Evolutionary conservation across 768 basidiomycete genomes (phyloP).

Genomic region (Tubosaeta brunneosetosa): DNA sequence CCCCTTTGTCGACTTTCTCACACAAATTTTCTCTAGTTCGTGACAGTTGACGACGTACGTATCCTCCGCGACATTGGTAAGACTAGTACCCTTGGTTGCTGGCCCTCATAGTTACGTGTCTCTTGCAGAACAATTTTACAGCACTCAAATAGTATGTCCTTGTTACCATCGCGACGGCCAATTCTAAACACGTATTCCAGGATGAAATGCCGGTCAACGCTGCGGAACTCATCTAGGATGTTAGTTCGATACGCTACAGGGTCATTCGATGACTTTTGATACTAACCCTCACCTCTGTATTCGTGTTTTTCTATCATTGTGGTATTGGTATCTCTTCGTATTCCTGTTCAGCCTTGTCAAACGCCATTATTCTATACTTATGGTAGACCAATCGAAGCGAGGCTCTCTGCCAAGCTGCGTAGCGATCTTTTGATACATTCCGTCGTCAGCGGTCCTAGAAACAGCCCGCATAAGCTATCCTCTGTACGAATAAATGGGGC

Average conservation of each 20-base stretch:
- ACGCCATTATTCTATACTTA: not conserved
- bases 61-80: conserved; percentile 95
- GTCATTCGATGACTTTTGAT: conserved; percentile 4
- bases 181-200: conserved; percentile 39
- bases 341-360: conserved; percentile 6
- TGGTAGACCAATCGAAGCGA: not conserved
- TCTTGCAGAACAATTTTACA: conserved; percentile 85
- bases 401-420: not conserved
- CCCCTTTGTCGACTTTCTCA: conserved; percentile 11
- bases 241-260: not conserved
- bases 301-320: conserved; percentile 8
- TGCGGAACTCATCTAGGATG: conserved; percentile 82
- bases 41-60: conserved; percentile 92
- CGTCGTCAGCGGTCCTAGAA: not conserved
- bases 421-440: not conserved
- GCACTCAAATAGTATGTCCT: conserved; percentile 77
- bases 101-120: conserved; percentile 10
- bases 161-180: conserved; percentile 1
- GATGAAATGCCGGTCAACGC: conserved; percentile 99
- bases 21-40: conserved; percentile 53
- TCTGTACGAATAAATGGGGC: not conserved
- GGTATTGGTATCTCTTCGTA: conserved; percentile 7
- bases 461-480: not conserved
- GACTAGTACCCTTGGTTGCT: conserved; percentile 21
- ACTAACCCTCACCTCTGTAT: conserved; percentile 2